Conservation (phyloP, 345 rosid species). For the Aquilaria malaccensis region DNA sequence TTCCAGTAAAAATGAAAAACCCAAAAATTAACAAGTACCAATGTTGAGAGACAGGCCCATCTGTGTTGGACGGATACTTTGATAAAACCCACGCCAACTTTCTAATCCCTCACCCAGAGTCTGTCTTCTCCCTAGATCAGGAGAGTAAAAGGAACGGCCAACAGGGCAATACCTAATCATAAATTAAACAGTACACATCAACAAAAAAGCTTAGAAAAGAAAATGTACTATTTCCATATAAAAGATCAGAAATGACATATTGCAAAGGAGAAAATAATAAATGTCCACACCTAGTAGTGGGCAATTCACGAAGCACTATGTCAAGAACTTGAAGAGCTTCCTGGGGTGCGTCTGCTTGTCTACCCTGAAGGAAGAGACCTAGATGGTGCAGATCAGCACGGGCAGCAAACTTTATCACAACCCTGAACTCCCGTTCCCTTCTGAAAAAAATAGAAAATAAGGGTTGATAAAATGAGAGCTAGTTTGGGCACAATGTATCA, state of each 20-base stretch:
- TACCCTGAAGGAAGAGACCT: slow-evolving; percentile 78
- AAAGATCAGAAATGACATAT: too few relatives aligned
- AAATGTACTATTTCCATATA: too few relatives aligned
- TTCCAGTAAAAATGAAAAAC: slow-evolving; percentile 11
- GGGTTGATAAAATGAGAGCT: background rate
- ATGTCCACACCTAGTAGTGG: slow-evolving; percentile 47
- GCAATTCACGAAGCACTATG: slow-evolving; percentile 92
- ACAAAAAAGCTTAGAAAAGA: background rate
- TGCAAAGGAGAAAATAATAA: slow-evolving; percentile 13
- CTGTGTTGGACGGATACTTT: slow-evolving; percentile 96
- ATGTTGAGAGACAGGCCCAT: slow-evolving; percentile 89
- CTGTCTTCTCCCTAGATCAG: slow-evolving; percentile 73
- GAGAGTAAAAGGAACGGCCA: slow-evolving; percentile 88
- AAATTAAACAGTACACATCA: slow-evolving; percentile 6
- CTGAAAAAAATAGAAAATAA: slow-evolving; percentile 29
- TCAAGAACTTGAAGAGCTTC: slow-evolving; percentile 99
- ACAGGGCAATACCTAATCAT: slow-evolving; percentile 69
- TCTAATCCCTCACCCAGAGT: slow-evolving; percentile 89
- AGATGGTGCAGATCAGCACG: slow-evolving; percentile 90
- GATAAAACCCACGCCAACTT: slow-evolving; percentile 98
- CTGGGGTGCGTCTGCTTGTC: slow-evolving; percentile 92
- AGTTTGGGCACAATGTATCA: too few relatives aligned
- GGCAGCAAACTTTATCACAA: slow-evolving; percentile 74
- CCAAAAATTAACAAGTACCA: slow-evolving; percentile 27
- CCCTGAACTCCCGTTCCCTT: slow-evolving; percentile 65